Conservation (phyloP, 306 rosid species). For the Vigna angularis region DNA sequence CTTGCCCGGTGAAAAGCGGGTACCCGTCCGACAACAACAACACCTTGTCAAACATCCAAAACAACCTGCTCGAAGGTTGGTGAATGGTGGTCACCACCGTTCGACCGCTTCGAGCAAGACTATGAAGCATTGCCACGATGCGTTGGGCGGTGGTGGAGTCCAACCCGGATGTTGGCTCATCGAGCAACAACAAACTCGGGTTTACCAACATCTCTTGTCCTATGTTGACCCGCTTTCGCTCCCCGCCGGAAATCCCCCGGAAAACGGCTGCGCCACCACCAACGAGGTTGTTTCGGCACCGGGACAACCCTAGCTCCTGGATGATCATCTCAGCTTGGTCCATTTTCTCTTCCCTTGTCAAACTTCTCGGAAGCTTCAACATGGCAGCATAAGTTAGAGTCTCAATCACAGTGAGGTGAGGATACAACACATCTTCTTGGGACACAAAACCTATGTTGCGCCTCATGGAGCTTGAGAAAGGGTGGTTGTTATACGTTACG, state of each 20-base stretch:
- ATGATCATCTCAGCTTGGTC: constrained; percentile 60
- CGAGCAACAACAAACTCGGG: constrained; percentile 66
- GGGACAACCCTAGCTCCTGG: constrained; percentile 57
- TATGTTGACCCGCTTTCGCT: constrained; percentile 73
- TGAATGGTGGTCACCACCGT: constrained; percentile 77
- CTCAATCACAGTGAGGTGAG: constrained; percentile 72
- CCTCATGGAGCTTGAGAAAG: constrained; percentile 60
- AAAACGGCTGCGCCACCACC: constrained; percentile 60
- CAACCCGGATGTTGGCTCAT: constrained; percentile 77
- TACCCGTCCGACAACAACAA: constrained; percentile 64
- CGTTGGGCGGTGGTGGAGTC: constrained; percentile 78
- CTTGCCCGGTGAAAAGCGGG: constrained; percentile 60
- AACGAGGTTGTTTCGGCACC: constrained; percentile 55
- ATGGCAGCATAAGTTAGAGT: constrained; percentile 68
- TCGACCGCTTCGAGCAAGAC: constrained; percentile 57
- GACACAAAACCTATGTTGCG: constrained; percentile 71
- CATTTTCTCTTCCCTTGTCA: constrained; percentile 56
- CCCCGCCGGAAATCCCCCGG: constrained; percentile 73
- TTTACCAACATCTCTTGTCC: constrained; percentile 78
- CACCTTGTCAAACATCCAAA: constrained; percentile 74
- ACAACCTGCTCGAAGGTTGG: constrained; percentile 70
- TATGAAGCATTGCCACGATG: constrained; percentile 48
- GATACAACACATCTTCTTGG: constrained; percentile 72
- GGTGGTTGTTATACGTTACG: constrained; percentile 61
- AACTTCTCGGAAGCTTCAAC: constrained; percentile 62